These are phyloP conservation scores for Alternaria consortialis DNA, from an alignment of 2,329 filamentous ascomycete genomes.

Conservation along the genomic window DNA sequence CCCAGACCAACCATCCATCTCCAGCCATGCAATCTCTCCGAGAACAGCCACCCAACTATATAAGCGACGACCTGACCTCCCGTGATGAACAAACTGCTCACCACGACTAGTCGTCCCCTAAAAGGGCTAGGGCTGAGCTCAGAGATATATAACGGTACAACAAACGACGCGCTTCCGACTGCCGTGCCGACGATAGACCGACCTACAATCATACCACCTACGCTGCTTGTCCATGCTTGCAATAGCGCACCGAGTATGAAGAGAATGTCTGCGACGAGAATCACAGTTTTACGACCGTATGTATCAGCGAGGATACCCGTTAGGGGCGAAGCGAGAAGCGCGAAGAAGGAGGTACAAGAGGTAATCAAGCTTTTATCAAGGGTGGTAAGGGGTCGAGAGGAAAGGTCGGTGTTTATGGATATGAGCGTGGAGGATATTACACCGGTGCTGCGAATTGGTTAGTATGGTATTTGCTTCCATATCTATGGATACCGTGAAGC, in stretches of 20 bases:
- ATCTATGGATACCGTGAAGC: not conserved
- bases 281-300: conserved; percentile 82
- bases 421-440: conserved; percentile 69
- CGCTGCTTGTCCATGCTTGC: conserved; percentile 68
- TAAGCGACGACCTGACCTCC: conserved; percentile 91
- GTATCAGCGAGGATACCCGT: conserved; percentile 70
- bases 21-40: conserved; percentile 70
- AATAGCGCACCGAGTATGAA: conserved; percentile 73
- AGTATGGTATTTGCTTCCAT: not conserved
- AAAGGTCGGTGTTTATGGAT: conserved; percentile 63
- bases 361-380: conserved; percentile 68
- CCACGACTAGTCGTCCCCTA: conserved; percentile 81
- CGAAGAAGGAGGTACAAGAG: conserved; percentile 65
- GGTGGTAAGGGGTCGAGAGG: conserved; percentile 58
- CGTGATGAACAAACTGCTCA: conserved; percentile 84
- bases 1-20: conserved; percentile 92
- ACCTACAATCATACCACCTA: conserved; percentile 72
- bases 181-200: conserved; percentile 75
- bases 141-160: conserved; percentile 80
- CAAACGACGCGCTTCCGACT: conserved; percentile 80
- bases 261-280: conserved; percentile 70
- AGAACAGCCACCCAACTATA: conserved; percentile 79
- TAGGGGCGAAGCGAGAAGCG: conserved; percentile 64
- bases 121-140: conserved; percentile 81
- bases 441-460: conserved; percentile 57